phyloP scores from a whole-genome alignment of 108 stramenopile genomes.

The Skeletonema costatum region DNA sequence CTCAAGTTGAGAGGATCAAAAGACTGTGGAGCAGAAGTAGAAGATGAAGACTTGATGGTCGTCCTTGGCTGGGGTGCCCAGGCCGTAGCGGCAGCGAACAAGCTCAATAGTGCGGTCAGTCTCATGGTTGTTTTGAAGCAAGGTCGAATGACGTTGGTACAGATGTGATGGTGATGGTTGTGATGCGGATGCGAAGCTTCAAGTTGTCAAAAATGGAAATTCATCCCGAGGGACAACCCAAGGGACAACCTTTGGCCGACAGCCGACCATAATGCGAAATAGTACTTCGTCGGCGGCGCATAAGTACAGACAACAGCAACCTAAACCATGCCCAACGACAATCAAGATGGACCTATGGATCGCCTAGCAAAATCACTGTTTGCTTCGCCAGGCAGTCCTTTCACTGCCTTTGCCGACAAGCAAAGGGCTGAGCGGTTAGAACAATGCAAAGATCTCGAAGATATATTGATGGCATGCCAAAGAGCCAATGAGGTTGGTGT shows the following conservation, averaged over 20 bases:
- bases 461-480: slow-evolving; percentile 33
- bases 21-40: slow-evolving; percentile 2
- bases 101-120: slow-evolving; percentile 12
- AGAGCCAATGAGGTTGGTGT: neutral
- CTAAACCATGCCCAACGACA: slow-evolving; percentile 6
- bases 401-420: slow-evolving; percentile 29
- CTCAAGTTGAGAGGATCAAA: slow-evolving; percentile 32
- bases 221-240: no score
- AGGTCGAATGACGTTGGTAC: neutral
- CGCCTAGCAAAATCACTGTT: slow-evolving; percentile 35
- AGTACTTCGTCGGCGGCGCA: no score
- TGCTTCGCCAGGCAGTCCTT: slow-evolving; percentile 24
- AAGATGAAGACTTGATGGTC: neutral
- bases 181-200: no score
- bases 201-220: no score
- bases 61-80: slow-evolving; percentile 33
- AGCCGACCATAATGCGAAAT: no score
- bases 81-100: slow-evolving; percentile 15
- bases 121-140: neutral
- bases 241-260: no score
- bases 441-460: slow-evolving; percentile 25
- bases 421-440: slow-evolving; percentile 38
- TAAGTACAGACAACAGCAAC: no score
- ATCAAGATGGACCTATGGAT: slow-evolving; percentile 17
- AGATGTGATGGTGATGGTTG: no score